A percentile compares a stretch with the other conserved stretches of the same genome.
Conservation (phyloP, 2,329 filamentous ascomycete genomes). For the Clonostachys rosea region DNA sequence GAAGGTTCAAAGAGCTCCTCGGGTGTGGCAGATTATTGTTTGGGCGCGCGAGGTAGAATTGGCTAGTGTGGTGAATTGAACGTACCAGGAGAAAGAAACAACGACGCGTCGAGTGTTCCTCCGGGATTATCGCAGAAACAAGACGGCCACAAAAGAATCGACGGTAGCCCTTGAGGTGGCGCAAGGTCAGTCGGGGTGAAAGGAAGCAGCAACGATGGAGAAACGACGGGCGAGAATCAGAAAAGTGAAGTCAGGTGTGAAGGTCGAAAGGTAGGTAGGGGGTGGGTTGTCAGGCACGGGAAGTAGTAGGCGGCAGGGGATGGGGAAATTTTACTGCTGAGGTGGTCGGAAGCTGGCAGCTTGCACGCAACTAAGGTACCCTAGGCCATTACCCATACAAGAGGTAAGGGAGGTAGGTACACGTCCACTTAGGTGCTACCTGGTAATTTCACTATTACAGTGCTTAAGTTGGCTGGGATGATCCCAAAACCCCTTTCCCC, state of each 20-base stretch:
- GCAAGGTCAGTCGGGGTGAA: background rate
- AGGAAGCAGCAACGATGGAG: conserved; percentile 3
- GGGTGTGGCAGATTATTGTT: background rate
- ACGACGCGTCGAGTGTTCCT: background rate
- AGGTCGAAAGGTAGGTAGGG: background rate
- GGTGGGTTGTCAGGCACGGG: background rate
- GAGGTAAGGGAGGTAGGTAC: too few species aligned
- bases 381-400: too few species aligned
- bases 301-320: background rate
- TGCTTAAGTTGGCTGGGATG: too few species aligned
- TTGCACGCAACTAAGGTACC: too few species aligned
- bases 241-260: conserved; percentile 4
- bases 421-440: too few species aligned
- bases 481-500: too few species aligned
- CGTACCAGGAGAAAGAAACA: background rate
- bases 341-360: background rate
- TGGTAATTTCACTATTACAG: too few species aligned
- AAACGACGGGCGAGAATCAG: conserved; percentile 1
- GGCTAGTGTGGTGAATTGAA: background rate
- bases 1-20: background rate
- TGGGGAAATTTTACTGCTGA: background rate
- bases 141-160: conserved; percentile 4
- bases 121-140: conserved; percentile 2
- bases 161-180: background rate
- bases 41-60: background rate